Base-by-base conservation (phyloP, 2,329 filamentous ascomycete genomes). In the Tolypocladium endophyticum region DNA sequence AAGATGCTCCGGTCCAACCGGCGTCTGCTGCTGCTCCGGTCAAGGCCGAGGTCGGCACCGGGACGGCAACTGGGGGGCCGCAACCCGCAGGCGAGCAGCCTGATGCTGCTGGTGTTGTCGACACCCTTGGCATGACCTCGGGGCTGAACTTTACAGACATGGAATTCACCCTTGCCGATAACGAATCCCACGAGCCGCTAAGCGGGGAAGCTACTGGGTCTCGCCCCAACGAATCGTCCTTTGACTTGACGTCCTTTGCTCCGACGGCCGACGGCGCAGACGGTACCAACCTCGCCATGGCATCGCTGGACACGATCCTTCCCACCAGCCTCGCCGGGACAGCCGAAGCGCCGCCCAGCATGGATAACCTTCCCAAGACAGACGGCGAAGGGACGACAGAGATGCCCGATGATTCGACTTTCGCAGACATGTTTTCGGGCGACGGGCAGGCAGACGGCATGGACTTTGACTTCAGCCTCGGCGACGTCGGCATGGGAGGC, bases 91-190 rank as follows among this genome's bases (percentile, higher is more conserved):
- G 64, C 23, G 67, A 58, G 45, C 63, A 66, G n/a, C 63, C 65
- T 58, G 65, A 65, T 23, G 58, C 64, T 4, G 56, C 65, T 0
- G 61, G 60, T 3, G 63, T 61, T 9, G 60, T 61, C 30, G 64
- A 64, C 11, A 59, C 64, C 18, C 11, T 65, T 5, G 61, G 57
- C 25, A 58, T 66, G 55, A 56, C 72, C 55, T 68, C 74, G n/a
- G 76, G 77, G 57, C 72, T 78, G 9, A 77, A 77, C 62, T 84
- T 83, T 64, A 83, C 81, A 18, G 75, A 83, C 62, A 83, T 83
- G 79, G 76, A 80, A 41, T 84, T 84, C 63, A 77, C 79, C 0
- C 71, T 83, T 5, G 81, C 78, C 11, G 72, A 70, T 56, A 69
- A 69, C 59, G 69, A 68, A 63, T 55, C 62, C 33, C 64, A 72